A percentile compares a stretch with the other conserved stretches of the same genome.
phyloP scores from a whole-genome alignment of 192 early-diverging fungal species.

The Backusella macrospora region DNA sequence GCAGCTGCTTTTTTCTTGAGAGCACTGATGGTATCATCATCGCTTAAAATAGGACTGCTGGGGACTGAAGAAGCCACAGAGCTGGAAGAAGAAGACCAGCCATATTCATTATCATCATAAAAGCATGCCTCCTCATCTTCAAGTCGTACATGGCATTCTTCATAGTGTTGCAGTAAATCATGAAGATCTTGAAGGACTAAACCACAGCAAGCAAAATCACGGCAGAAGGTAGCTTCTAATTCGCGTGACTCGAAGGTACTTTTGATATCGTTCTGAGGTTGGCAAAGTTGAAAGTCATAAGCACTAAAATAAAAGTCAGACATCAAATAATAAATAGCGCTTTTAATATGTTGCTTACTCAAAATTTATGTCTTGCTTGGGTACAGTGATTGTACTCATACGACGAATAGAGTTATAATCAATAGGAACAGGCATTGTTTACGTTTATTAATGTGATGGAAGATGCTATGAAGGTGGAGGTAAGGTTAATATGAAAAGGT shows the following conservation, averaged over 20 bases:
- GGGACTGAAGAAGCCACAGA: slow-evolving; percentile 12
- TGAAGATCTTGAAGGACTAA: slow-evolving; percentile 86
- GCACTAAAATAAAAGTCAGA: slow-evolving; percentile 20
- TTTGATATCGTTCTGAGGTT: slow-evolving; percentile 35
- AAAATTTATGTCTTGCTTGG: slow-evolving; percentile 42
- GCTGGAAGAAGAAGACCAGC: slow-evolving; percentile 19
- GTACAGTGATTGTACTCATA: slow-evolving; percentile 37
- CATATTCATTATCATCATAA: slow-evolving; percentile 45
- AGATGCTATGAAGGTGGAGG: neutral
- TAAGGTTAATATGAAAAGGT: slow-evolving; percentile 2
- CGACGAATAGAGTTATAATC: slow-evolving; percentile 35
- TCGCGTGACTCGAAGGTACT: slow-evolving; percentile 60
- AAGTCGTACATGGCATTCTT: slow-evolving; percentile 90
- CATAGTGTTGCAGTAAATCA: slow-evolving; percentile 95
- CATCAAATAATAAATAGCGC: neutral
- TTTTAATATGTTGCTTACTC: slow-evolving; percentile 34
- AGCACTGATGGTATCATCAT: slow-evolving; percentile 23
- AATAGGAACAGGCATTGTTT: slow-evolving; percentile 40
- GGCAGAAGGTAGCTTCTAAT: slow-evolving; percentile 90
- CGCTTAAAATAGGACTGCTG: slow-evolving; percentile 30
- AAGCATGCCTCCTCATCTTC: slow-evolving; percentile 76
- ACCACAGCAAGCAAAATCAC: slow-evolving; percentile 96
- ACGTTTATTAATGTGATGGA: neutral
- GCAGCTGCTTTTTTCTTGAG: slow-evolving; percentile 42
- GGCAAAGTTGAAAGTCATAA: slow-evolving; percentile 35